Conservation (phyloP, 345 rosid genomes). For the Clausena lansium region DNA sequence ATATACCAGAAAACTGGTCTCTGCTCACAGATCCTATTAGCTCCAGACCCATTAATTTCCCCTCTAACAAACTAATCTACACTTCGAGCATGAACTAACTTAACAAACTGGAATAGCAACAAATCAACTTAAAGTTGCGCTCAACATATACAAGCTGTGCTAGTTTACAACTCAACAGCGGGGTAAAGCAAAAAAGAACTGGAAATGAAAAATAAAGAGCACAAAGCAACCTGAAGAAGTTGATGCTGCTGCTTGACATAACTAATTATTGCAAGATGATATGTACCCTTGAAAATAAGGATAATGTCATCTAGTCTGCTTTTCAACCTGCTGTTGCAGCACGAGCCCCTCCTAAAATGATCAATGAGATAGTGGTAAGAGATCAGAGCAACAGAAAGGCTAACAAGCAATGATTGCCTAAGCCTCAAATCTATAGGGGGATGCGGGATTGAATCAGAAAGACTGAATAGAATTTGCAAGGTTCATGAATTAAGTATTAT, state of each 20-base stretch:
- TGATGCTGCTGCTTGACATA: slow-evolving; percentile 37
- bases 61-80: slow-evolving; percentile 22
- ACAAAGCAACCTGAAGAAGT: slow-evolving; percentile 40
- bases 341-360: slow-evolving; percentile 39
- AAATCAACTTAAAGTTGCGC: slow-evolving; percentile 21
- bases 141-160: slow-evolving; percentile 22
- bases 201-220: slow-evolving; percentile 8
- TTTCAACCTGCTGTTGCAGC: slow-evolving; percentile 50
- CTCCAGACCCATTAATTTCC: slow-evolving; percentile 21
- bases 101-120: not conserved
- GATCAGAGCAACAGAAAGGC: not conserved
- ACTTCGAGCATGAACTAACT: slow-evolving; percentile 17
- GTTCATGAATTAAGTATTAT: not conserved
- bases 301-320: slow-evolving; percentile 22
- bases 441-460: not conserved
- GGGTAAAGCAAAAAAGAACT: slow-evolving; percentile 10
- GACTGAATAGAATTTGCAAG: not conserved
- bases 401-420: slow-evolving; percentile 6
- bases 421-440: not conserved
- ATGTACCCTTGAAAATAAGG: slow-evolving; percentile 23
- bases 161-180: slow-evolving; percentile 25
- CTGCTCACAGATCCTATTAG: slow-evolving; percentile 3
- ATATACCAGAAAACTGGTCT: slow-evolving; percentile 5
- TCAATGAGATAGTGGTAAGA: slow-evolving; percentile 9
- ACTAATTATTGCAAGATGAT: slow-evolving; percentile 35